A percentile compares a stretch with the other conserved stretches of the same genome.
phyloP scores from a whole-genome alignment of 208 protist genomes.

The Leishmania braziliensis region DNA sequence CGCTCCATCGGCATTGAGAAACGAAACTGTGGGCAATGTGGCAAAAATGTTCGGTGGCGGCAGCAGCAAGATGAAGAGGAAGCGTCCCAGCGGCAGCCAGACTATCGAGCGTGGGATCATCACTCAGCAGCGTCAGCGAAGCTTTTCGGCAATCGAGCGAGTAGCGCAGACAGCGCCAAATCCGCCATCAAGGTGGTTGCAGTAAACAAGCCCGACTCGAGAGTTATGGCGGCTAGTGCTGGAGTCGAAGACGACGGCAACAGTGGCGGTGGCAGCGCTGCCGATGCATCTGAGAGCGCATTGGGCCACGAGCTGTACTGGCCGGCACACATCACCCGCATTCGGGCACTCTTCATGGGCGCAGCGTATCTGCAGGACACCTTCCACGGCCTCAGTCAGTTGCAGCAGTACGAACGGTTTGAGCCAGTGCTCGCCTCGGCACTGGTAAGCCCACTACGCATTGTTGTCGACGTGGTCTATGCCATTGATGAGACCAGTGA shows the following conservation, averaged over 20 bases:
- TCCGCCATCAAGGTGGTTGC: background rate
- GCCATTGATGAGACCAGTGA: conserved; percentile 73
- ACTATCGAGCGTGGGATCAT: background rate
- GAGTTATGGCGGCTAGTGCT: background rate
- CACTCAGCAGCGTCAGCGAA: background rate
- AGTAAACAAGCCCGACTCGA: conserved; percentile 4
- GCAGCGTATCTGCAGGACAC: conserved; percentile 31
- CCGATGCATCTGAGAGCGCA: conserved; percentile 2
- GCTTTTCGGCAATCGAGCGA: background rate
- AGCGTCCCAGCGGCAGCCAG: background rate
- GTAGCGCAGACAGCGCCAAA: background rate
- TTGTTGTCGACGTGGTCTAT: conserved; percentile 74
- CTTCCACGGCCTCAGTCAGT: conserved; percentile 27
- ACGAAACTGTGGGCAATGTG: conserved; percentile 44
- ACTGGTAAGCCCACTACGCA: conserved; percentile 43
- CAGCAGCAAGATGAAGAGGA: background rate
- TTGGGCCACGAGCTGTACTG: conserved; percentile 53
- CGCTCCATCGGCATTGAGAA: conserved; percentile 43
- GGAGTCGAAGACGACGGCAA: background rate
- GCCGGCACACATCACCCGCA: conserved; percentile 63
- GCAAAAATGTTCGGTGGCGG: conserved; percentile 29
- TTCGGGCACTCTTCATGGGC: conserved; percentile 28
- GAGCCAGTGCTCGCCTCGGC: conserved; percentile 49
- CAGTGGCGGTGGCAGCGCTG: background rate
- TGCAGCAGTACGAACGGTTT: conserved; percentile 55